Conservation (phyloP, 768 basidiomycete species). For the Cubamyces lactineus region DNA sequence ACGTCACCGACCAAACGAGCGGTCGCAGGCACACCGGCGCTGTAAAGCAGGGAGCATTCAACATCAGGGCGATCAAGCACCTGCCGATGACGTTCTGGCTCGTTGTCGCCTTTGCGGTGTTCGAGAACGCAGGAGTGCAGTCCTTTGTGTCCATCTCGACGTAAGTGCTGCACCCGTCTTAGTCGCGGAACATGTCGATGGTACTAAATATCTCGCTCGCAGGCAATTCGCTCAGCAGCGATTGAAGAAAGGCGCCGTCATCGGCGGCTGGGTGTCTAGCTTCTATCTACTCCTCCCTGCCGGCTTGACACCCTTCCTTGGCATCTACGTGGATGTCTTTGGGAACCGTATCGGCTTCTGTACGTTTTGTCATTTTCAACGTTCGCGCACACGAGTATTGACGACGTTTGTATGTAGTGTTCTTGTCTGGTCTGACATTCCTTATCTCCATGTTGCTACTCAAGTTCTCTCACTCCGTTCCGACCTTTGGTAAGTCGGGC, state of each 20-base stretch:
- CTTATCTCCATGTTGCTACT: conserved; percentile 45
- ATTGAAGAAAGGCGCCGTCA: conserved; percentile 45
- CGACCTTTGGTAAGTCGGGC: conserved; percentile 39
- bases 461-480: conserved; percentile 42
- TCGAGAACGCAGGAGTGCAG: conserved; percentile 49
- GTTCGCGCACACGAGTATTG: background rate
- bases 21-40: conserved; percentile 36
- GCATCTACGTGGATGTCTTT: conserved; percentile 44
- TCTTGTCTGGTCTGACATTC: conserved; percentile 44
- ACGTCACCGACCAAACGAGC: conserved; percentile 42
- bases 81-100: conserved; percentile 47
- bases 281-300: conserved; percentile 47
- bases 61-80: conserved; percentile 36
- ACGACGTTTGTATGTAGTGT: conserved; percentile 32
- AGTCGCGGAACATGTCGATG: background rate
- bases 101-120: conserved; percentile 43
- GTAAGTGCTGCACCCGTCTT: conserved; percentile 26
- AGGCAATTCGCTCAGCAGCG: conserved; percentile 49
- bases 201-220: background rate
- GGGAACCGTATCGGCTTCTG: conserved; percentile 44
- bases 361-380: conserved; percentile 25
- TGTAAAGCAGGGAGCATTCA: conserved; percentile 34
- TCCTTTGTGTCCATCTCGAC: conserved; percentile 49
- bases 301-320: conserved; percentile 44
- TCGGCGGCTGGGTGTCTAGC: conserved; percentile 49